These are phyloP conservation scores for Trametes sp. DNA, from an alignment of 1,284 basidiomycete genomes.

Conservation along the genomic window DNA sequence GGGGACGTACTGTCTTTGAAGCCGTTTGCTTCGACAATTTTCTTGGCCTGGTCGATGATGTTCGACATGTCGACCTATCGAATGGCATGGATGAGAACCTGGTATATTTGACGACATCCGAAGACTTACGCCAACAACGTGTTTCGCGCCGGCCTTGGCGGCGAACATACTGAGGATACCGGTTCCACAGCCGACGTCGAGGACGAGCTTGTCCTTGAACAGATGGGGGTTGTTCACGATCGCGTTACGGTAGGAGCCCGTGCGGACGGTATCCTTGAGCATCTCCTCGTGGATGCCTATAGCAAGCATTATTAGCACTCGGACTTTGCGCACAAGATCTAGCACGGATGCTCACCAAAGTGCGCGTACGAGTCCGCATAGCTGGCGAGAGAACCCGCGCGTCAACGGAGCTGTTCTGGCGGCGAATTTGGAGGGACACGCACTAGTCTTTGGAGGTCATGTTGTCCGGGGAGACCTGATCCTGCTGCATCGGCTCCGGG, in stretches of 20 bases:
- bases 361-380: conserved; percentile 95
- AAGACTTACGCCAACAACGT: conserved; percentile 84
- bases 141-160: conserved; percentile 95
- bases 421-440: conserved; percentile 45
- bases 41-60: conserved; percentile 98
- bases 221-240: conserved; percentile 96
- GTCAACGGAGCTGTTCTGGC: conserved; percentile 30
- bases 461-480: conserved; percentile 38
- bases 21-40: conserved; percentile 96
- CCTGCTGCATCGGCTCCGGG: conserved; percentile 40
- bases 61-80: conserved; percentile 99
- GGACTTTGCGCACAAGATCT: not conserved
- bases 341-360: conserved; percentile 68
- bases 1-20: conserved; percentile 86
- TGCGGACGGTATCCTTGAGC: conserved; percentile 97
- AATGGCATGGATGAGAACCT: not conserved
- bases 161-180: conserved; percentile 99
- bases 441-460: conserved; percentile 88
- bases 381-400: conserved; percentile 53
- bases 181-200: conserved; percentile 99
- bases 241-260: conserved; percentile 93
- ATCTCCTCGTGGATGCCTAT: conserved; percentile 97
- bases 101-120: too few relatives aligned
- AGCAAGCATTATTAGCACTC: conserved; percentile 6
- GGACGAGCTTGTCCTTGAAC: conserved; percentile 96